Conservation (phyloP, 2,329 filamentous ascomycete genomes). For the Calonectria ilicicola region DNA sequence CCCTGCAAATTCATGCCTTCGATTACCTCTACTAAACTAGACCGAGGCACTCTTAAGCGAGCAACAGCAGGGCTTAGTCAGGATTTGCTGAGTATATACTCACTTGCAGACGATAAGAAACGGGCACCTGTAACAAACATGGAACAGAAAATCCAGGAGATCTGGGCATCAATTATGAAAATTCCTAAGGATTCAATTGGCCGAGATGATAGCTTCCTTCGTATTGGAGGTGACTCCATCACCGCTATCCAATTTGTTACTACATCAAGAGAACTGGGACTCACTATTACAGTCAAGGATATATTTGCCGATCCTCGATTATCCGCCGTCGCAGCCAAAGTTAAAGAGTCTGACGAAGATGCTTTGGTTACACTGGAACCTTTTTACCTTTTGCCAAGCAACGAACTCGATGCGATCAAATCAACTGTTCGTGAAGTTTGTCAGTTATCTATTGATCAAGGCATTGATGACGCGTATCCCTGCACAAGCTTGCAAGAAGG, state of each 20-base stretch:
- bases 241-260: slow-evolving; percentile 41
- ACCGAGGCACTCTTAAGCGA: slow-evolving; percentile 15
- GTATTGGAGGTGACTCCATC: slow-evolving; percentile 28
- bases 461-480: slow-evolving; percentile 49
- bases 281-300: slow-evolving; percentile 19
- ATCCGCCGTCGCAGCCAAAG: background rate
- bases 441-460: background rate
- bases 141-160: slow-evolving; percentile 42
- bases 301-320: slow-evolving; percentile 21
- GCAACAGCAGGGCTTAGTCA: background rate
- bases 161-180: slow-evolving; percentile 53
- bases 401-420: background rate
- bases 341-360: background rate
- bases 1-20: slow-evolving; percentile 23
- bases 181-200: slow-evolving; percentile 42
- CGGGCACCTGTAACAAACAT: background rate
- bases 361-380: background rate
- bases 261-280: background rate
- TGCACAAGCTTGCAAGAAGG: slow-evolving; percentile 51
- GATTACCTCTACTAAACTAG: slow-evolving; percentile 29
- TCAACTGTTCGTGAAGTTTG: background rate
- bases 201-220: slow-evolving; percentile 22
- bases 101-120: background rate
- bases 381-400: background rate
- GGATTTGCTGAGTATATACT: background rate